Evolutionary conservation across 1,284 basidiomycete species (phyloP).

Genomic region (Leccinum huronense): DNA sequence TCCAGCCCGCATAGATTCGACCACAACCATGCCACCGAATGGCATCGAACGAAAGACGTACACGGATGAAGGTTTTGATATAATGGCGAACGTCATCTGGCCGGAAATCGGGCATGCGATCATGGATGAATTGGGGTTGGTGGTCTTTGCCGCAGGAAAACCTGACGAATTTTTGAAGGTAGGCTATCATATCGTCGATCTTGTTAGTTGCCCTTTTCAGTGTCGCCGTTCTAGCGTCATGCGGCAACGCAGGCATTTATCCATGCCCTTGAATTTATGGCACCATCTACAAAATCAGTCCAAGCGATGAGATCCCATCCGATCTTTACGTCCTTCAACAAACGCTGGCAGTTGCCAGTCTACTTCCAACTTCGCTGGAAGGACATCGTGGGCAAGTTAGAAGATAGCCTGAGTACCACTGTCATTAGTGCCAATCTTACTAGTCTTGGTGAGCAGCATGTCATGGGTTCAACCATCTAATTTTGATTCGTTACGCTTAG

Average conservation of each 20-base stretch:
- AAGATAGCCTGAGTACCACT: conserved; percentile 57
- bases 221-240: conserved; percentile 59
- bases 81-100: conserved; percentile 88
- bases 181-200: conserved; percentile 3
- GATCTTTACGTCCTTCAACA: conserved; percentile 71
- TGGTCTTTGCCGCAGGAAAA: conserved; percentile 88
- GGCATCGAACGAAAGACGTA: conserved; percentile 6
- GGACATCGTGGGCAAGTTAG: conserved; percentile 79
- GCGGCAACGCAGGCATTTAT: conserved; percentile 83
- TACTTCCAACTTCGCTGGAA: conserved; percentile 99
- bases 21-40: conserved; percentile 8
- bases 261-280: conserved; percentile 78
- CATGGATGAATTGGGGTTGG: conserved; percentile 77
- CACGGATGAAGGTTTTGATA: conserved; percentile 58
- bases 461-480: background rate
- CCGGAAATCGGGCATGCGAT: conserved; percentile 77
- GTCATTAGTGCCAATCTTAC: conserved; percentile 41
- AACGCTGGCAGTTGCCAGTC: conserved; percentile 92
- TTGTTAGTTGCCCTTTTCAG: conserved; percentile 9
- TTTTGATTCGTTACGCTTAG: conserved; percentile 31
- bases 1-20: conserved; percentile 25
- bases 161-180: conserved; percentile 90
- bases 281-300: conserved; percentile 73
- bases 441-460: conserved; percentile 22
- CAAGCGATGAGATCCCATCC: conserved; percentile 71